Base-by-base conservation (phyloP, 2,329 filamentous ascomycete species). In the Ophiostoma ulmi region DNA sequence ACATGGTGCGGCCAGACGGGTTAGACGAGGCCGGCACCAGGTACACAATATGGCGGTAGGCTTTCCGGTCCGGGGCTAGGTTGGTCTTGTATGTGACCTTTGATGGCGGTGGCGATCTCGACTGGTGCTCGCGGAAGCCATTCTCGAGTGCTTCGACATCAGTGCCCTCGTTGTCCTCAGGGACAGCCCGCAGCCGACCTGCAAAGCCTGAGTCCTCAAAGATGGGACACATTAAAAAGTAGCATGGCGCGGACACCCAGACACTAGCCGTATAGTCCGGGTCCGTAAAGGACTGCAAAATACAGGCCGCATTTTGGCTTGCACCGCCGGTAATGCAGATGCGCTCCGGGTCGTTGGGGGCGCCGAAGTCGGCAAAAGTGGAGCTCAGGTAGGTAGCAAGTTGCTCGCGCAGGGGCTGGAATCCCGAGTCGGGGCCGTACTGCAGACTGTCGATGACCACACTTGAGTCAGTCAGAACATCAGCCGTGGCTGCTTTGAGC, bases 41-140 rank as follows among this genome's bases (percentile, higher is more conserved):
- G 78, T 98, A 98, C 75, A 99, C 90, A 75, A 97, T 78, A 77
- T 97, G 91, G 70, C 89, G 89, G 81, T 97, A 98, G 70, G 92
- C 86, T 76, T 97, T 97, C 55, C 88, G 85, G 80, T 87, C 84
- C 31, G 86, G 82, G 22, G 85, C 83, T 0, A 82, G 78, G n/a
- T 71, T 71, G 22, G 64, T 36, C 67, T 74, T 73, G 69, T 68
- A 67, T 20, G 39, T n/a, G 41, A 38, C 63, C 13, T 39, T 20
- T 14, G 38, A 20, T 31, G 36, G n/a, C 0, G 20, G 10, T 26
- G 65, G 26, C 5, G 67, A 35, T 17, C 17, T 38, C 8, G 38
- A 14, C 39, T 35, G 20, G 4, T 14, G 38, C 31, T 66, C 74
- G 55, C 76, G 77, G 55, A 77, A 73, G 70, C 83, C 82, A 38